phyloP scores from a whole-genome alignment of 1,284 basidiomycete genomes.

The Ganoderma leucocontextum region DNA sequence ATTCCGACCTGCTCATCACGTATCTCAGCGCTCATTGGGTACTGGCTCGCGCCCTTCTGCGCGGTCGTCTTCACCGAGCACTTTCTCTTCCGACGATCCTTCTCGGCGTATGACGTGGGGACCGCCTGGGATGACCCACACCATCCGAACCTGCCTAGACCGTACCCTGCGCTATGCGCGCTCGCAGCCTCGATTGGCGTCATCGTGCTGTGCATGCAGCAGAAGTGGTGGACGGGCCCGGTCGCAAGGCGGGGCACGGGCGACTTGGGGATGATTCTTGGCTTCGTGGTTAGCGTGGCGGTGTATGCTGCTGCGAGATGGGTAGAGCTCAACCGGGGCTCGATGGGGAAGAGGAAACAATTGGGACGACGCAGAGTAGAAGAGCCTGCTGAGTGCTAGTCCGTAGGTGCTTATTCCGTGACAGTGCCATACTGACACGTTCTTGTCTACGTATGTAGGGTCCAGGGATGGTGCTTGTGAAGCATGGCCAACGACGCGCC shows the following conservation, averaged over 20 bases:
- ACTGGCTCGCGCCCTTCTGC: conserved; percentile 66
- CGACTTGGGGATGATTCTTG: conserved; percentile 63
- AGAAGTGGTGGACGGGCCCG: conserved; percentile 64
- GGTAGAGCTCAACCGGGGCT: conserved; percentile 45
- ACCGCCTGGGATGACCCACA: conserved; percentile 52
- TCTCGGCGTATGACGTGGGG: conserved; percentile 43
- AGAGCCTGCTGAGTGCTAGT: neutral
- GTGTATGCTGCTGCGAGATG: conserved; percentile 51
- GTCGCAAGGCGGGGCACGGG: conserved; percentile 57
- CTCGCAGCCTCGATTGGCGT: conserved; percentile 56
- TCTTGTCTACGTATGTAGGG: neutral
- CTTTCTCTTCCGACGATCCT: conserved; percentile 56
- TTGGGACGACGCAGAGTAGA: neutral
- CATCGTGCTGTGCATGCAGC: conserved; percentile 65
- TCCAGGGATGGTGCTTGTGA: neutral
- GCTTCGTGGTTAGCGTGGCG: conserved; percentile 50
- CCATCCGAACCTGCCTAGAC: conserved; percentile 49
- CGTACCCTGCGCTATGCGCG: conserved; percentile 57
- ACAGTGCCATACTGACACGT: neutral
- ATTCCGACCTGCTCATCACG: neutral
- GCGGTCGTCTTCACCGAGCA: conserved; percentile 66
- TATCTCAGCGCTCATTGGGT: conserved; percentile 57
- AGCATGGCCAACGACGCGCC: neutral
- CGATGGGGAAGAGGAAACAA: neutral
- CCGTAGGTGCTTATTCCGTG: neutral